phyloP scores from a whole-genome alignment of 225 moss, liverwort and hornwort species.

The Physcomitrellopsis africana region DNA sequence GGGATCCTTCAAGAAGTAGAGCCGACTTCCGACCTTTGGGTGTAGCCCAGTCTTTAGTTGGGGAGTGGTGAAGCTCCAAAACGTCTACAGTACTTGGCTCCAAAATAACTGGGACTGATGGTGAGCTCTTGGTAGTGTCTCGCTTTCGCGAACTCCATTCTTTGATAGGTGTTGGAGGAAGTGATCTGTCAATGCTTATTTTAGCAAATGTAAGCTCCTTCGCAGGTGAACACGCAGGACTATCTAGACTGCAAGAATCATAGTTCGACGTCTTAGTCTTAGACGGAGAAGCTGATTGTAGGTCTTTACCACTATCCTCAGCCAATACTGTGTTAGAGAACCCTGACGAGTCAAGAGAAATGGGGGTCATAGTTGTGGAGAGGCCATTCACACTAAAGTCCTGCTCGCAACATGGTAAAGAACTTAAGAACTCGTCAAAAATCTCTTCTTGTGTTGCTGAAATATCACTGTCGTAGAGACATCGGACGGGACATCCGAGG shows the following conservation, averaged over 20 bases:
- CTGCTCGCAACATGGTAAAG: slow-evolving; percentile 36
- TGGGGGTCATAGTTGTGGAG: too few relatives aligned
- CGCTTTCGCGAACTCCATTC: slow-evolving; percentile 48
- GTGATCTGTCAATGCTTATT: slow-evolving; percentile 50
- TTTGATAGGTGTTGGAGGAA: slow-evolving; percentile 53
- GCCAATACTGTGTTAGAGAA: slow-evolving; percentile 9
- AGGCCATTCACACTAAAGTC: too few relatives aligned
- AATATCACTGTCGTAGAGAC: slow-evolving; percentile 39
- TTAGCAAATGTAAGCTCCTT: slow-evolving; percentile 54
- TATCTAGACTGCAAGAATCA: slow-evolving; percentile 39
- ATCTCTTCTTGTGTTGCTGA: slow-evolving; percentile 51
- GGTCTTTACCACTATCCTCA: slow-evolving; percentile 1
- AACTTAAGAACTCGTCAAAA: slow-evolving; percentile 42
- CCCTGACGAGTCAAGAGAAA: slow-evolving; percentile 8
- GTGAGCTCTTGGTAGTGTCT: slow-evolving; percentile 15
- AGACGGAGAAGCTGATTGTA: slow-evolving; percentile 7
- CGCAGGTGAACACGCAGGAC: slow-evolving; percentile 45
- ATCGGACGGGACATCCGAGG: slow-evolving; percentile 34
- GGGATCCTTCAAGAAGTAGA: neutral
- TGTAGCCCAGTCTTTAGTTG: slow-evolving; percentile 60
- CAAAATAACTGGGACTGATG: slow-evolving; percentile 25
- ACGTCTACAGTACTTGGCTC: slow-evolving; percentile 22
- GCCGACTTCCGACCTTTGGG: slow-evolving; percentile 21
- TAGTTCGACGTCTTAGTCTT: slow-evolving; percentile 34
- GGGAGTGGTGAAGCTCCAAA: slow-evolving; percentile 45